Evolutionary conservation across 495 filamentous ascomycete genomes (phyloP), one percentile per base, ranked within the genome.

Genomic region (Xylaria acuta): DNA sequence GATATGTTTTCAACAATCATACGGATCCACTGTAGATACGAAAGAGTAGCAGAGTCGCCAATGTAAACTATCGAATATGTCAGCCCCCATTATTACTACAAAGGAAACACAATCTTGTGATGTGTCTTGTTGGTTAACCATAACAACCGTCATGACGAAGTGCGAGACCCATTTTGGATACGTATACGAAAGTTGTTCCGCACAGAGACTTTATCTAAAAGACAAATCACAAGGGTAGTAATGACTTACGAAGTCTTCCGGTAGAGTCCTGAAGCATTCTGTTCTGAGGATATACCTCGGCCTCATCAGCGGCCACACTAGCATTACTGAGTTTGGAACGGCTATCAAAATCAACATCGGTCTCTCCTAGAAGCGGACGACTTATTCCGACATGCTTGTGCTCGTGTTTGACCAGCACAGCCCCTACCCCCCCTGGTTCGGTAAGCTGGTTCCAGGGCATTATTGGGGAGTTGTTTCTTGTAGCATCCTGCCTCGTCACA

Each of bases 21-120:
- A 41, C 91, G 90, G 51, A 93, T 87, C 69, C 91, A 85, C 73
- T 93, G 90, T 54, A 94, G 76, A 74, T 91, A 92, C 2, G 92
- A 92, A 62, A 93, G 81, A 54, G 89, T 91, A 1, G 91, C 91
- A 0, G 91, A 90, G 74, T 94, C 91, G 36, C 92, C 92, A 70
- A 94, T 86, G 73, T 93, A 94, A 62, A 89, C 84, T 88, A 58
- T 51, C 16, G 8, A 43, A 20, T 20, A 56, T 14, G 59, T 71
- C 22, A 71, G 47, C 16, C 11, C 30, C n/a, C 12, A 53, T 30
- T 51, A 41, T 49, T 25, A 12, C 18, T 60, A 49, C 14, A n/a
- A 47, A 34, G 16, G 0, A 43, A 27, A n/a, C 49, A 3, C 5
- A 56, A 14, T n/a, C 9, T 22, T 38, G 6, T 8, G 38, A 43